Conservation (phyloP, 305 asterid genomes). For the Coffea humblotiana region DNA sequence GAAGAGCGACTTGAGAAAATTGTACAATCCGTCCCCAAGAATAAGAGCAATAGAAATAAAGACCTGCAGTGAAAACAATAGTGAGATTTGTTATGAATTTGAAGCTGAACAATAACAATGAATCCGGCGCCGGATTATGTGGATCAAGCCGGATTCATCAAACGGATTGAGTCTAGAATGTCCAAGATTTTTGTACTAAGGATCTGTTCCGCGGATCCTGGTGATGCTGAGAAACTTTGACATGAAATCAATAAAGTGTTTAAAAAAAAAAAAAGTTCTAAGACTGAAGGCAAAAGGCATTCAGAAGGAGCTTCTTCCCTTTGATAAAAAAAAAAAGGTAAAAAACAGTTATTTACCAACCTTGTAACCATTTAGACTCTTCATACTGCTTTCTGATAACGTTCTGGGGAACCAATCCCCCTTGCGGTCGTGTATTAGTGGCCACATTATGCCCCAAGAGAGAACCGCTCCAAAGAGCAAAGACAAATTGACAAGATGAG, state of each 20-base stretch:
- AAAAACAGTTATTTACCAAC: constrained; percentile 24
- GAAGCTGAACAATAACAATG: too few relatives aligned
- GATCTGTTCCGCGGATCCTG: too few relatives aligned
- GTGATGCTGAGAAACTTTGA: too few relatives aligned
- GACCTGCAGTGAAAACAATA: constrained; percentile 43
- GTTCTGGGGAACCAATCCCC: constrained; percentile 72
- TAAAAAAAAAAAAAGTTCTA: not conserved
- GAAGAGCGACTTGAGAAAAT: constrained; percentile 65
- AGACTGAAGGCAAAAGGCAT: not conserved
- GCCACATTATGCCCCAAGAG: constrained; percentile 97
- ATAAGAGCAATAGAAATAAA: constrained; percentile 84
- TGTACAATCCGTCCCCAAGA: constrained; percentile 89
- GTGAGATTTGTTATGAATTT: too few relatives aligned
- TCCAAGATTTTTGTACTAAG: too few relatives aligned
- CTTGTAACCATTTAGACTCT: constrained; percentile 84
- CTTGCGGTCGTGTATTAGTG: constrained; percentile 48
- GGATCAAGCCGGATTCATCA: too few relatives aligned
- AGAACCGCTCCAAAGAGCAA: constrained; percentile 82
- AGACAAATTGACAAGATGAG: constrained; percentile 78
- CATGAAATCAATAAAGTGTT: not conserved
- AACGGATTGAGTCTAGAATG: too few relatives aligned
- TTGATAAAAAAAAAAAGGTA: not conserved
- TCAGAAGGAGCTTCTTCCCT: not conserved
- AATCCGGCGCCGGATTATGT: too few relatives aligned
- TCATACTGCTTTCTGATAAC: constrained; percentile 67